Evolutionary conservation across 2,329 filamentous ascomycete species (phyloP), one percentile per base, ranked within the genome.

Genomic region (Colletotrichum limetticola): DNA sequence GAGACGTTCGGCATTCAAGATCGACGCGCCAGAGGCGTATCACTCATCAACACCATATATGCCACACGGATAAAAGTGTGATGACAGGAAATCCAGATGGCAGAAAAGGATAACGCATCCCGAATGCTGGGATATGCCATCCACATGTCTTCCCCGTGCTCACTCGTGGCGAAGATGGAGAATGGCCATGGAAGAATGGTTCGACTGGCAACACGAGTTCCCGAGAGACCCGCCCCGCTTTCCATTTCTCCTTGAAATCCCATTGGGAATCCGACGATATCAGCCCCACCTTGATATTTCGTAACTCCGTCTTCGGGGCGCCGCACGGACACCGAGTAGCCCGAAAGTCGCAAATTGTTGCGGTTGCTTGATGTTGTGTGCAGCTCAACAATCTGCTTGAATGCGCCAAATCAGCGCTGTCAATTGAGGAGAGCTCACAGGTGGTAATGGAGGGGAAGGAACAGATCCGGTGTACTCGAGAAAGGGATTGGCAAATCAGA

Each of bases 81-180:
- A 64, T 64, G 28, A n/a, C 24, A 62, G 59, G 22, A 22, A 52
- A 62, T 62, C 30, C 61, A 55, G 61, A 55, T 53, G 61, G 46
- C 61, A 55, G 46, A 53, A 64, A 63, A 64, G 61, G 46, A 26
- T 64, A 64, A 63, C n/a, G 30, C 46, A 64, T 64, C 24, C 46
- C 9, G 12, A 28, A 22, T 26, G 46, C 61, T 37, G 46, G 61
- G 30, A 53, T 53, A 37, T 37, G 61, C 55, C 16, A n/a, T 57
- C 14, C 60, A 42, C 11, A 24, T 2, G 42, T 30, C 16, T 22
- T 26, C 22, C 16, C 32, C 37, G 37, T 24, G 32, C 19, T 24
- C 26, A 63, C 46, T 16, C 28, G 59, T 22, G 16, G 37, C 59
- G 12, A 49, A 19, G 24, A 49, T 14, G 37, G 59, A 28, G 22